Percentiles rank a stretch among this genome's conserved stretches.
These are phyloP conservation scores for Gossypioides kirkii DNA, from an alignment of 345 rosid genomes.

Conservation along the genomic window DNA sequence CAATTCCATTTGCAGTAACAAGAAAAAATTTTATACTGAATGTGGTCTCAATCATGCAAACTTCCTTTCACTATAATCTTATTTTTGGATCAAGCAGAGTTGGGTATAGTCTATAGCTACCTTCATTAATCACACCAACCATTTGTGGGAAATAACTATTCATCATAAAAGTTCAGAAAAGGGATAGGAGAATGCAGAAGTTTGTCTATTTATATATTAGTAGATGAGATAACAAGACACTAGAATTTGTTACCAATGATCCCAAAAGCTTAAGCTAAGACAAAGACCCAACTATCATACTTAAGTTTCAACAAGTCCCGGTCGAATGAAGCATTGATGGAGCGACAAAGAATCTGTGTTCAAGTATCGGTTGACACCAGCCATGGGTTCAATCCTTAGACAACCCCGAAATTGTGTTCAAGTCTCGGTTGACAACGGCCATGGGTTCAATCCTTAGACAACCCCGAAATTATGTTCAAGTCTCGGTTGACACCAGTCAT, in stretches of 20 bases:
- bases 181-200: neutral
- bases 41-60: neutral
- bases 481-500: too few species aligned
- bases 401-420: too few species aligned
- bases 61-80: neutral
- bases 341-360: too few species aligned
- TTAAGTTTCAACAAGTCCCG: neutral
- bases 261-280: neutral
- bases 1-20: neutral
- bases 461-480: too few species aligned
- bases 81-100: neutral
- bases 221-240: neutral
- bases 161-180: neutral
- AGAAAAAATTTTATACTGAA: neutral
- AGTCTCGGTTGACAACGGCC: too few species aligned
- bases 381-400: too few species aligned
- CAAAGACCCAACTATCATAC: neutral
- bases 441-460: too few species aligned
- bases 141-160: neutral
- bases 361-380: too few species aligned
- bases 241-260: neutral
- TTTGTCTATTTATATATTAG: neutral
- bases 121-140: neutral
- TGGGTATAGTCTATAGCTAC: neutral
- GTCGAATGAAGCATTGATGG: too few species aligned